phyloP scores from a whole-genome alignment of 768 basidiomycete species.

The Pisolithus microcarpus region DNA sequence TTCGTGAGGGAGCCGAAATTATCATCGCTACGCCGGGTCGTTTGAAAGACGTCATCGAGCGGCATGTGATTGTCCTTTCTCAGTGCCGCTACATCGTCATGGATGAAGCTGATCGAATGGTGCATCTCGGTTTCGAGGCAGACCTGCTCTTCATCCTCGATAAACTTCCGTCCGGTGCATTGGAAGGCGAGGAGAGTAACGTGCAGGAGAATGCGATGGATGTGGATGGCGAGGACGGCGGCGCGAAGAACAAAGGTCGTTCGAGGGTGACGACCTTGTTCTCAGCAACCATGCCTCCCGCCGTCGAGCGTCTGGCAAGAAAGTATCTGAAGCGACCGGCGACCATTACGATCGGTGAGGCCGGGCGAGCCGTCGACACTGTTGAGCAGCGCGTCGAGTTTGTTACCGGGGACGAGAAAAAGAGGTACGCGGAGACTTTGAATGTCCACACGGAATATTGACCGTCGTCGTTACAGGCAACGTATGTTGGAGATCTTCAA shows the following conservation, averaged over 20 bases:
- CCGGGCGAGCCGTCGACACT: constrained; percentile 95
- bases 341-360: constrained; percentile 95
- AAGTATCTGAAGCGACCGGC: constrained; percentile 93
- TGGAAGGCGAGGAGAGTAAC: constrained; percentile 77
- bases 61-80: constrained; percentile 91
- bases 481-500: constrained; percentile 89
- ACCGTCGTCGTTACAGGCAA: constrained; percentile 41
- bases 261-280: constrained; percentile 94
- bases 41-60: constrained; percentile 94
- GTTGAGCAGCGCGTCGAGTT: constrained; percentile 97
- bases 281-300: constrained; percentile 97
- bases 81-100: constrained; percentile 99
- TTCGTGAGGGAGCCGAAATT: constrained; percentile 97
- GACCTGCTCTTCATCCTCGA: constrained; percentile 94
- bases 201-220: constrained; percentile 57
- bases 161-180: constrained; percentile 77
- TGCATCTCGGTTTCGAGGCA: constrained; percentile 92
- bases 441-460: constrained; percentile 8
- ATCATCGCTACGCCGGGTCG: constrained; percentile 99
- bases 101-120: constrained; percentile 99
- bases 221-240: constrained; percentile 58
- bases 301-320: constrained; percentile 89
- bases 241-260: constrained; percentile 47
- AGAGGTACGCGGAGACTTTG: constrained; percentile 58
- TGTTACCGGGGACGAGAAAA: constrained; percentile 88